Evolutionary conservation across 2,329 filamentous ascomycete genomes (phyloP), one percentile per base, ranked within the genome.

Genomic region (Paecilomyces sp.): DNA sequence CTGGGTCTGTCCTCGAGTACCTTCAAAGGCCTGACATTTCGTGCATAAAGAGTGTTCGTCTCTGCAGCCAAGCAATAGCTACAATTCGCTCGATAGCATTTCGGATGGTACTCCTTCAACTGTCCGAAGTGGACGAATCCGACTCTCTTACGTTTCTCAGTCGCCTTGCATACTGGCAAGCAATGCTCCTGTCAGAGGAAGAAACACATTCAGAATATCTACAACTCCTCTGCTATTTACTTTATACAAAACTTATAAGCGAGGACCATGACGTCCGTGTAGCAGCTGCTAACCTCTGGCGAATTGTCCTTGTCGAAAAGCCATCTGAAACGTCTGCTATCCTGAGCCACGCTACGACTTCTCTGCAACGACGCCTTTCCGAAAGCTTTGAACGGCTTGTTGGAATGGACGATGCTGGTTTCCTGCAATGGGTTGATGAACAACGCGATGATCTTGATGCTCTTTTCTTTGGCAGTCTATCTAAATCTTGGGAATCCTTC

Each of bases 141-240:
- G 87, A 91, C 55, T 85, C 87, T 0, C 82, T 88, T 28, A 79
- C 83, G 0, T 91, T 95, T 60, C 84, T 99, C 74, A 84, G 90
- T 61, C 93, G 92, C 70, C 85, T 99, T 67, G 86, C 91, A 0
- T 97, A 97, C 73, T 99, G 94, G 94, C 94, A 97, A 72, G 92
- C 91, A 22, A 90, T 96, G 18, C 86, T 99, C 15, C 79, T 99
- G 15, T 88, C 87, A 1, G 86, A 88, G 3, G 85, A 94, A 15
- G 88, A 90, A 2, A 81, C 84, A 6, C 91, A 96, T 53, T 85
- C 90, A n/a, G 87, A 91, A 9, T 90, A 90, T 68, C 83, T 97
- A 68, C 89, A 88, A 63, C 81, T 97, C 34, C 85, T 97, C 51
- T 97, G 92, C 81, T 97, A 96, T 68, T 86, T 97, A 62, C 85